A percentile compares a stretch with the other conserved stretches of the same genome.
Conservation (phyloP, 2,329 filamentous ascomycete species). For the Phymatotrichopsis omnivora region DNA sequence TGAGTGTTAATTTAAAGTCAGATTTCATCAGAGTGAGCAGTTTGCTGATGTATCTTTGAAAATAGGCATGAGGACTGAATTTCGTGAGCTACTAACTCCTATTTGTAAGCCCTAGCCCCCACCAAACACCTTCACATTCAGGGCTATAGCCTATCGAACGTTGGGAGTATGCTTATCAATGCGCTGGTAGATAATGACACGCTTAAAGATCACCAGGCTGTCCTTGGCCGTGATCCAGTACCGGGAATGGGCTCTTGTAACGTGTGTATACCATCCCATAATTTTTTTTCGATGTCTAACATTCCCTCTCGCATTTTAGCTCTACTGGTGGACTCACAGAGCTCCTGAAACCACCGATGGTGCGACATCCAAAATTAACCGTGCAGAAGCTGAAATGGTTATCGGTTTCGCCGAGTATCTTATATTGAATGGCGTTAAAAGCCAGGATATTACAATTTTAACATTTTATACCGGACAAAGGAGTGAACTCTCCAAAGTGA, state of each 20-base stretch:
- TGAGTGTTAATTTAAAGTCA: constrained; percentile 16
- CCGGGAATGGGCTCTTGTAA: constrained; percentile 53
- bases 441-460: constrained; percentile 61
- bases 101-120: constrained; percentile 21
- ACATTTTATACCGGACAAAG: constrained; percentile 85
- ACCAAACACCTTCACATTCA: background rate
- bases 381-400: constrained; percentile 65
- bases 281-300: constrained; percentile 8
- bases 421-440: constrained; percentile 51
- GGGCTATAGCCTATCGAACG: too few relatives aligned
- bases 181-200: constrained; percentile 11
- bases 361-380: constrained; percentile 58
- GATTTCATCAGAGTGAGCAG: background rate
- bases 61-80: constrained; percentile 56
- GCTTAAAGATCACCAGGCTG: constrained; percentile 32
- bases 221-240: constrained; percentile 45
- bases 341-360: constrained; percentile 56
- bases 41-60: constrained; percentile 3
- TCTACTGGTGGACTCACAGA: constrained; percentile 45
- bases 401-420: constrained; percentile 63
- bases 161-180: background rate
- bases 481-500: constrained; percentile 48
- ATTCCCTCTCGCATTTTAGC: constrained; percentile 1
- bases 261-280: constrained; percentile 42
- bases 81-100: constrained; percentile 49